Base-by-base conservation (phyloP, 192 early-diverging fungal genomes). In the Gigaspora rosea region DNA sequence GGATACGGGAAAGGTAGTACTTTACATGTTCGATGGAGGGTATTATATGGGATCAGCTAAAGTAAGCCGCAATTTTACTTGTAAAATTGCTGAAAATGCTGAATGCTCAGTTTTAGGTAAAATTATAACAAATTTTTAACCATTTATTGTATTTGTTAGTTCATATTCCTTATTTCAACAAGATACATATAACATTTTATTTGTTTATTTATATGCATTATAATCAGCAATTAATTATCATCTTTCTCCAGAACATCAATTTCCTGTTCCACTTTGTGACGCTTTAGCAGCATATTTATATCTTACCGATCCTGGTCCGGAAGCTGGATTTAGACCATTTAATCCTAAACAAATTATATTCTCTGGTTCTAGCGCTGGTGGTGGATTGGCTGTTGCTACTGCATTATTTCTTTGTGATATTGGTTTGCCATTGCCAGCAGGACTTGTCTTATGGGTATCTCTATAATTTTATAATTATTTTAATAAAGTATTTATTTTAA, bases 191-290 rank as follows among this genome's bases (percentile, higher is more conserved):
- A 16, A 12, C 13, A 0, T 3, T 1, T 15, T 57, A 13, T 56
- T 0, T 13, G 0, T 13, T n/a, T 15, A 0, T 15, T 6, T 12
- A 57, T 57, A 27, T n/a, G n/a, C n/a, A 0, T 7, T 15, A 20
- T 57, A 11, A 57, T 57, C 18, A 57, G 54, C 54, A 57, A 50
- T 93, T 58, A 89, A 90, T 73, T 97, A 97, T 80, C 86, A 94
- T 5, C 81, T 96, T 12, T 89, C 95, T 0, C 96, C 96, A 0
- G 89, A 92, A 71, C 75, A 88, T 56, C 86, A 89, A 12, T 97
- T 94, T 78, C 96, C 96, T 15, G 81, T 87, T 69, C 92, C 93
- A 35, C 79, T 97, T 5, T 85, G 92, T 59, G 96, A 97, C 80
- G 90, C 90, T 66, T 78, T 95, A 20, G 85, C 90, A 41, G 86